A percentile compares a stretch with the other conserved stretches of the same genome.
Evolutionary conservation across 129 eudicot species (phyloP).

Genomic region (Flaveria linearis): DNA sequence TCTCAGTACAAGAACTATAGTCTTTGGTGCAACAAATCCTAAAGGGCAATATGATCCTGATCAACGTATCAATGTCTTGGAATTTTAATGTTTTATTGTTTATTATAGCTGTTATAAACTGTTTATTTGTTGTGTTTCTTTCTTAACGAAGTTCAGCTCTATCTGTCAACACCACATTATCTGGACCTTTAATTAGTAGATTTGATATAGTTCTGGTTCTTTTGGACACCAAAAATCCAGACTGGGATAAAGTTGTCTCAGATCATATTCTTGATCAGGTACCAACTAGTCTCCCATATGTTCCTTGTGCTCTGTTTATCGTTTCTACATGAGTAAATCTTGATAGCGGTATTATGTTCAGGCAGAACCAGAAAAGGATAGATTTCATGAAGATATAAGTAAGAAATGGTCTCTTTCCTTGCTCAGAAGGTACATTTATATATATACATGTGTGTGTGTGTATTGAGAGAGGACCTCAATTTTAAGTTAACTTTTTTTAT

Average conservation of each 20-base stretch:
- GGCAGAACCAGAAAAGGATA: conserved; percentile 61
- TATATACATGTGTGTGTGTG: not conserved
- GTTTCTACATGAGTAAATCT: conserved; percentile 21
- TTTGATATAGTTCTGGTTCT: conserved; percentile 95
- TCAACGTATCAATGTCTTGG: conserved; percentile 54
- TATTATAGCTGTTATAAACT: not conserved
- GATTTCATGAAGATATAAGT: conserved; percentile 51
- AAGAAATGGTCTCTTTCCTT: conserved; percentile 79
- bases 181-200: conserved; percentile 96
- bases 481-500: not conserved
- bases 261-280: conserved; percentile 95
- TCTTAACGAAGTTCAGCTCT: conserved; percentile 57
- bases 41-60: conserved; percentile 98
- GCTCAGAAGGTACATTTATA: conserved; percentile 65
- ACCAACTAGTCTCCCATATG: conserved; percentile 24
- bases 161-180: conserved; percentile 92
- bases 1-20: conserved; percentile 84
- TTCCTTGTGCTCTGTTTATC: conserved; percentile 17
- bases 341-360: conserved; percentile 33
- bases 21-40: conserved; percentile 99
- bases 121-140: conserved; percentile 16
- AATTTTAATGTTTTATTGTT: not conserved
- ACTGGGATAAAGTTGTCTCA: conserved; percentile 96
- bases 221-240: conserved; percentile 93
- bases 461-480: not conserved